Conservation (phyloP, 2,329 filamentous ascomycete species). For the Ophiocordyceps australis region DNA sequence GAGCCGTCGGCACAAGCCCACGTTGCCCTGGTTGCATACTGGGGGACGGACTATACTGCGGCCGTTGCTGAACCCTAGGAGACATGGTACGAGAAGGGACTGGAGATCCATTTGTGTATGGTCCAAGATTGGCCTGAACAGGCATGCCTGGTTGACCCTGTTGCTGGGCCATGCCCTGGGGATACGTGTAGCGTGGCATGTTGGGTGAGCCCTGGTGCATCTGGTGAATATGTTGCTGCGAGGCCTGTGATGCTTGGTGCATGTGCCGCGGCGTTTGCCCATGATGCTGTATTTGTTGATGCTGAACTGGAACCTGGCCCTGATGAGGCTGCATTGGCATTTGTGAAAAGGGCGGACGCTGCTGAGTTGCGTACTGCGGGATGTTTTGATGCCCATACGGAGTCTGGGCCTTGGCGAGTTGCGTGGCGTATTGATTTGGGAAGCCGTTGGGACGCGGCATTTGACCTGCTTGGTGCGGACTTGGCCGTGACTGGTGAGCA, state of each 20-base stretch:
- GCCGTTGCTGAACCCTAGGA: conserved; percentile 20
- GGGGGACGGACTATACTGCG: conserved; percentile 20
- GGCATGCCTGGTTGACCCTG: conserved; percentile 14
- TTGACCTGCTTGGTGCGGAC: conserved; percentile 26
- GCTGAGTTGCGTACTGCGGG: conserved; percentile 26
- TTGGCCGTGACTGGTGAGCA: conserved; percentile 14
- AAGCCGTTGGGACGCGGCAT: conserved; percentile 32
- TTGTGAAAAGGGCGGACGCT: conserved; percentile 22
- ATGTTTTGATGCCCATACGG: conserved; percentile 32
- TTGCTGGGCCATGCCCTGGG: conserved; percentile 18
- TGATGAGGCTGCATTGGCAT: conserved; percentile 10
- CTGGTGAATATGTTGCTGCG: conserved; percentile 7
- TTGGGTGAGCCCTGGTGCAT: conserved; percentile 20
- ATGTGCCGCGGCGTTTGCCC: too few relatives aligned
- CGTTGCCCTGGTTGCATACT: conserved; percentile 14
- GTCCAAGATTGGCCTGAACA: conserved; percentile 16
- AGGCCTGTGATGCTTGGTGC: too few relatives aligned
- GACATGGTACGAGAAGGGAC: conserved; percentile 23
- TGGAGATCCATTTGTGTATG: conserved; percentile 23
- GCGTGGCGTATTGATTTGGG: conserved; percentile 25
- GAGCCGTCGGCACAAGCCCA: conserved; percentile 9
- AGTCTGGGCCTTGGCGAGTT: conserved; percentile 31
- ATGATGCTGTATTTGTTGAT: too few relatives aligned
- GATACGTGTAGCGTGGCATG: conserved; percentile 23
- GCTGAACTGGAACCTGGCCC: background rate